Evolutionary conservation across 2,329 filamentous ascomycete species (phyloP).

Genomic region (Teratosphaeria pseudoeucalypti): DNA sequence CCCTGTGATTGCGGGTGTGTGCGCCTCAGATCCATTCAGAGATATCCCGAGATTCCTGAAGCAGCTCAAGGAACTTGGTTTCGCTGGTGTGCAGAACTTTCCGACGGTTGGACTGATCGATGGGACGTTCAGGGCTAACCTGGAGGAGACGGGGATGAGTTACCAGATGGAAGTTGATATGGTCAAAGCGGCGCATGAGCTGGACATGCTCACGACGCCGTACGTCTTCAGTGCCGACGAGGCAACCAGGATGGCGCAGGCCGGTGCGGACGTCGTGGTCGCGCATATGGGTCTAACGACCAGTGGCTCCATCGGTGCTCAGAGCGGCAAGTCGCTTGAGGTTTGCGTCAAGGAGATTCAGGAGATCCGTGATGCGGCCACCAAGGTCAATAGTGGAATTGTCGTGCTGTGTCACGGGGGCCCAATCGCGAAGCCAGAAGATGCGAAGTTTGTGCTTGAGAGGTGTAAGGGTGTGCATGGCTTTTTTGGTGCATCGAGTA

Average conservation of each 20-base stretch:
- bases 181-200: slow-evolving; percentile 47
- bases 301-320: slow-evolving; percentile 53
- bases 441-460: slow-evolving; percentile 53
- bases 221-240: slow-evolving; percentile 59
- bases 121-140: slow-evolving; percentile 53
- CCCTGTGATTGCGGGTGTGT: slow-evolving; percentile 60
- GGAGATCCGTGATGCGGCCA: slow-evolving; percentile 52
- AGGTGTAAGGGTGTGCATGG: slow-evolving; percentile 56
- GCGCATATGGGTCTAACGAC: slow-evolving; percentile 59
- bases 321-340: slow-evolving; percentile 50
- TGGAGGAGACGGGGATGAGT: slow-evolving; percentile 64
- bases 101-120: slow-evolving; percentile 63
- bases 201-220: slow-evolving; percentile 57
- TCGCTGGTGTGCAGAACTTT: slow-evolving; percentile 63
- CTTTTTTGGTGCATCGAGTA: slow-evolving; percentile 60
- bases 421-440: slow-evolving; percentile 53
- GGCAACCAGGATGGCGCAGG: slow-evolving; percentile 50
- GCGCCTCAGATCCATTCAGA: slow-evolving; percentile 59
- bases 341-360: slow-evolving; percentile 54
- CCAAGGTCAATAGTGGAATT: slow-evolving; percentile 44
- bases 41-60: slow-evolving; percentile 50
- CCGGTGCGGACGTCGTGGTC: slow-evolving; percentile 57
- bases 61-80: slow-evolving; percentile 52
- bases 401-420: slow-evolving; percentile 63
- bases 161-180: slow-evolving; percentile 58